Base-by-base conservation (phyloP, 768 basidiomycete genomes). In the Tylopilus rubrobrunneus region DNA sequence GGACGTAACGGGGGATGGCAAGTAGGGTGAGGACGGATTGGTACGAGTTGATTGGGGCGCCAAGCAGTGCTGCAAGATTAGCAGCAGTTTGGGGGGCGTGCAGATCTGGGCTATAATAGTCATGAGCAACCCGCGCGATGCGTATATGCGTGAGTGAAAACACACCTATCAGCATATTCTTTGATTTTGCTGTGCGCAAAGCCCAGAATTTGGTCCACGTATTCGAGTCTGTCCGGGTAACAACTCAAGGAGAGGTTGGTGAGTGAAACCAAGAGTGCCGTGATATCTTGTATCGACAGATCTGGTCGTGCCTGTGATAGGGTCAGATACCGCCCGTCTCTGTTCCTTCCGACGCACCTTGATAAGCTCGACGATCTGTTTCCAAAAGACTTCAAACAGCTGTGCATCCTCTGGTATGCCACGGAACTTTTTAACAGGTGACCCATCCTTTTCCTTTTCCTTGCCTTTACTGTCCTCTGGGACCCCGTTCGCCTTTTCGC, bases 361-460 rank as follows among this genome's bases (percentile, higher is more conserved):
- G 77, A 99, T 95, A 27, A 99, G 82, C 67, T 97, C 89, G 11
- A 98, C 95, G 6, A 98, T 92, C 68, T 99, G 97, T 58, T 89
- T 86, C 96, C 97, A 99, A 69, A 98, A 99, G 11, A 98, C 94
- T 67, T 99, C 97, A 57, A 99, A 99, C 48, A 99, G 72, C 65
- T 88, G 91, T 23, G 97, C 97, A 59, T 98, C 81, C 67, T 94
- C 90, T 8, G 97, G 97, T 41, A 98, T 85, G 19, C 97, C 97
- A 68, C 97, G 77, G 76, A 97, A 98, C 71, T 95, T 97, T 63
- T 79, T 83, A 34, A 84, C 79, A 41, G 78, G 73, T 56, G 70
- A 55, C 0, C 68, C 75, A 45, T 83, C 88, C 68, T 78, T 86
- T 39, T 78, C 83, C 62, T 87, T 86, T 37, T 79, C 84, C 65